Base-by-base conservation (phyloP, 2,329 filamentous ascomycete species). In the Aureobasidium namibiae region DNA sequence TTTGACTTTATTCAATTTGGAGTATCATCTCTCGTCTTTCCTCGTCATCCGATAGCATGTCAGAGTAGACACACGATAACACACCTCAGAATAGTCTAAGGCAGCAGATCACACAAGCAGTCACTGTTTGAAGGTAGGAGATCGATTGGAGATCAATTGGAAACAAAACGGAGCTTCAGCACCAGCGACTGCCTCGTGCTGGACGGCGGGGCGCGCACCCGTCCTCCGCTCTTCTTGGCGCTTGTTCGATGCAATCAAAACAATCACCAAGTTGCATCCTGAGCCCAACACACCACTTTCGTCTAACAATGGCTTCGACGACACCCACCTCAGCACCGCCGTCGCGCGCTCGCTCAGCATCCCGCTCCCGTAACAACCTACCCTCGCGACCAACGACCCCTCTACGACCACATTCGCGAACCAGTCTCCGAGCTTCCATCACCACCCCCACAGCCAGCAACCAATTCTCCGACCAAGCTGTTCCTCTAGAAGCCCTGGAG, bases 341-440 rank as follows among this genome's bases (percentile, higher is more conserved):
- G 16, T 56, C 52, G 39, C 52, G 39, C 29, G 52, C 52, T 24
- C 62, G 62, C 38, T 58, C 56, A n/a, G 52, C 60, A 21, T 63
- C 62, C 2, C 62, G 60, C 42, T 44, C 56, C 8, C 60, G 61
- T 45, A 80, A 58, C 50, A 80, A 52, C 44, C 69, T 79, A 18
- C 74, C 80, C 5, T 90, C 89, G 42, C 86, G 90, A 62, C 94
- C 92, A 23, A 96, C 92, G 2, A 97, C 94, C 4, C 94, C 94
- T 31, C 83, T 99, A 10, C 89, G 92, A 50, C 89, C 92, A 16
- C 90, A 89, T 21, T 96, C 92, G 3, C 87, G 92, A 56, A 91
- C 89, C 18, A 96, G 91, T 13, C 84, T 96, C 63, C 89, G 90
- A 69, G 89, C 91, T 61, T 89, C 86, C 48, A 67, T 70, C 53